Conservation (phyloP, 2,329 filamentous ascomycete genomes). For the Trichophaea hybrida region DNA sequence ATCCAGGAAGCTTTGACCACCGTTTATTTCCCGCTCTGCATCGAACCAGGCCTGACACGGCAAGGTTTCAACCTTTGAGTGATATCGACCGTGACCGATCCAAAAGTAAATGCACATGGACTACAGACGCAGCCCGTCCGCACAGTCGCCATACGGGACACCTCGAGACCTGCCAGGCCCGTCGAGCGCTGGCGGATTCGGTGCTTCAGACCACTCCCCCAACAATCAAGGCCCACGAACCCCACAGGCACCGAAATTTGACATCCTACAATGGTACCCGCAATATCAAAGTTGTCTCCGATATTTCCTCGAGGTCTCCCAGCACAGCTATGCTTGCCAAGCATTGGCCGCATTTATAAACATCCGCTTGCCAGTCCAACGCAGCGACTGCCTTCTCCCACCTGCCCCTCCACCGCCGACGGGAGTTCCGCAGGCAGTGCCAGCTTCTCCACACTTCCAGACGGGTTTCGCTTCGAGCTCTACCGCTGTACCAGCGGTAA, state of each 20-base stretch:
- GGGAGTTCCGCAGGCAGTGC: background rate
- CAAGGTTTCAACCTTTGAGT: background rate
- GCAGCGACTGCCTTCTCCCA: slow-evolving; percentile 30
- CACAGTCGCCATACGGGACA: background rate
- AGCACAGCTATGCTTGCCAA: slow-evolving; percentile 69
- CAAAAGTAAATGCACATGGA: background rate
- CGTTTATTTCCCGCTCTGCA: background rate
- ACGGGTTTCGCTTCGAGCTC: background rate
- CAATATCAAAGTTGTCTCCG: slow-evolving; percentile 78
- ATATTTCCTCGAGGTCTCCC: slow-evolving; percentile 84
- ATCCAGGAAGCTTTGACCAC: slow-evolving; percentile 4
- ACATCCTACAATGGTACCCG: slow-evolving; percentile 86
- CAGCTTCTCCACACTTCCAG: background rate
- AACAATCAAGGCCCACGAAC: background rate
- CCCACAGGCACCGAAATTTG: slow-evolving; percentile 36
- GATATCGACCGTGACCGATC: background rate
- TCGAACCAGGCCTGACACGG: background rate
- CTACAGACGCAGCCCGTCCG: background rate
- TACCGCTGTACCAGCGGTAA: background rate
- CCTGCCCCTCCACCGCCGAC: background rate
- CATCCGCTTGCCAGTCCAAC: slow-evolving; percentile 79
- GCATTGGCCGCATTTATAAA: slow-evolving; percentile 83
- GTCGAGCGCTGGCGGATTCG: background rate
- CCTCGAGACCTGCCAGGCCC: background rate
- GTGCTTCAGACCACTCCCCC: background rate